A percentile compares a stretch with the other conserved stretches of the same genome.
phyloP scores from a whole-genome alignment of 345 rosid species.

The Gossypium turneri region DNA sequence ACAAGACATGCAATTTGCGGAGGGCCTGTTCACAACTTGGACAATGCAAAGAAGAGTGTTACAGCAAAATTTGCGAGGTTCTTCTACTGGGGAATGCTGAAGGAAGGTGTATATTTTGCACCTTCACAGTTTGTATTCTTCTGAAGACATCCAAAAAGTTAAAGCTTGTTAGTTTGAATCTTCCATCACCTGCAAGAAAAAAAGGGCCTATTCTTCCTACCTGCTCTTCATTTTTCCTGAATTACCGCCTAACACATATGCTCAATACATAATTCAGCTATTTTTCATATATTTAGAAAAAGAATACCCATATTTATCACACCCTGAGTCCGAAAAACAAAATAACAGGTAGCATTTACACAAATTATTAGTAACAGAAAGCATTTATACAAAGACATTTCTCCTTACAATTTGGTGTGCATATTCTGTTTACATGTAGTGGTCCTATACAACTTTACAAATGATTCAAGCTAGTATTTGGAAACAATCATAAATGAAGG shows the following conservation, averaged over 20 bases:
- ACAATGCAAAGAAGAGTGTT: slow-evolving; percentile 81
- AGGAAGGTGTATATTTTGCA: slow-evolving; percentile 93
- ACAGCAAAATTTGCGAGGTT: slow-evolving; percentile 74
- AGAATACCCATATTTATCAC: not conserved
- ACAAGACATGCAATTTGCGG: slow-evolving; percentile 89
- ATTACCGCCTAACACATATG: not conserved
- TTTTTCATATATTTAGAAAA: not conserved
- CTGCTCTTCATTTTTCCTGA: too few relatives aligned
- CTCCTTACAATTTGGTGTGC: slow-evolving; percentile 25
- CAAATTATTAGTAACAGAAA: not conserved
- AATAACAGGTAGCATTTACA: not conserved
- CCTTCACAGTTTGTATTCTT: slow-evolving; percentile 91
- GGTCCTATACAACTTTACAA: slow-evolving; percentile 39
- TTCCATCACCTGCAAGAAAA: not conserved
- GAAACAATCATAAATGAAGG: slow-evolving; percentile 1
- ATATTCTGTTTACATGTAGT: slow-evolving; percentile 28
- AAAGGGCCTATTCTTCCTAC: not conserved
- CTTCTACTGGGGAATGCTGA: slow-evolving; percentile 72
- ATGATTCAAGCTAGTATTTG: slow-evolving; percentile 25
- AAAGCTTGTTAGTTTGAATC: not conserved
- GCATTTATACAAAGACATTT: slow-evolving; percentile 18
- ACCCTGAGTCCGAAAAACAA: not conserved
- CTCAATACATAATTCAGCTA: not conserved
- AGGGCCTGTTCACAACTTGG: slow-evolving; percentile 73
- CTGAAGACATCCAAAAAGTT: slow-evolving; percentile 53